A percentile compares a stretch with the other conserved stretches of the same genome.
Evolutionary conservation across 176 grass and related monocot species (phyloP).

Genomic region (Bromus sterilis): DNA sequence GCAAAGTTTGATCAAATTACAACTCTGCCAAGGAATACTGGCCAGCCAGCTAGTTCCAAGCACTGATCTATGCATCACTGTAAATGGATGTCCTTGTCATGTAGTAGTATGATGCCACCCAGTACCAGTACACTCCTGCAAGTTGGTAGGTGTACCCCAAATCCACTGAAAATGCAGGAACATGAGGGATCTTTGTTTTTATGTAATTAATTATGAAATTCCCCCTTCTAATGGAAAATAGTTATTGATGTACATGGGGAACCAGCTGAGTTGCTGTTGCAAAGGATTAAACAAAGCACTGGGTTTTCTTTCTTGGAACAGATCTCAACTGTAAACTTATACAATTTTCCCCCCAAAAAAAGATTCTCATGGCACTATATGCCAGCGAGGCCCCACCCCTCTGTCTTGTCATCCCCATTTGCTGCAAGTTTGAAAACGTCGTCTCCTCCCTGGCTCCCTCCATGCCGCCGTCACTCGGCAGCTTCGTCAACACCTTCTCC

Average conservation of each 20-base stretch:
- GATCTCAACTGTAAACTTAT: neutral
- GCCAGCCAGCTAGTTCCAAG: neutral
- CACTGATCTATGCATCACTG: neutral
- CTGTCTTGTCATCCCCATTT: neutral
- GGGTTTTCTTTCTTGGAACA: neutral
- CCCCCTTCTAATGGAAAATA: neutral
- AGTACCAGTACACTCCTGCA: neutral
- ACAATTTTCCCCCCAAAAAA: neutral
- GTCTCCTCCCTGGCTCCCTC: too few relatives aligned
- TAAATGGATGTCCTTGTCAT: constrained; percentile 7
- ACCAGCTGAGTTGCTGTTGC: too few relatives aligned
- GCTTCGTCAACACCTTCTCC: constrained; percentile 21
- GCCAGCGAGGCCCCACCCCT: neutral
- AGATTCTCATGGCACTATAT: neutral
- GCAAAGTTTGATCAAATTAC: neutral
- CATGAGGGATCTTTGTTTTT: neutral
- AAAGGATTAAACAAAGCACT: neutral
- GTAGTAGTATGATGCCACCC: neutral
- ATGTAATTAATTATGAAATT: neutral
- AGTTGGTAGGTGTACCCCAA: neutral
- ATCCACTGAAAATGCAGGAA: neutral
- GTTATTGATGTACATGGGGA: neutral
- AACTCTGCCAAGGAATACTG: neutral
- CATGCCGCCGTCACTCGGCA: neutral
- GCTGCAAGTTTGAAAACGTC: constrained; percentile 9